These are phyloP conservation scores for Grosmannia serpens DNA, from an alignment of 2,329 filamentous ascomycete genomes.

Conservation along the genomic window DNA sequence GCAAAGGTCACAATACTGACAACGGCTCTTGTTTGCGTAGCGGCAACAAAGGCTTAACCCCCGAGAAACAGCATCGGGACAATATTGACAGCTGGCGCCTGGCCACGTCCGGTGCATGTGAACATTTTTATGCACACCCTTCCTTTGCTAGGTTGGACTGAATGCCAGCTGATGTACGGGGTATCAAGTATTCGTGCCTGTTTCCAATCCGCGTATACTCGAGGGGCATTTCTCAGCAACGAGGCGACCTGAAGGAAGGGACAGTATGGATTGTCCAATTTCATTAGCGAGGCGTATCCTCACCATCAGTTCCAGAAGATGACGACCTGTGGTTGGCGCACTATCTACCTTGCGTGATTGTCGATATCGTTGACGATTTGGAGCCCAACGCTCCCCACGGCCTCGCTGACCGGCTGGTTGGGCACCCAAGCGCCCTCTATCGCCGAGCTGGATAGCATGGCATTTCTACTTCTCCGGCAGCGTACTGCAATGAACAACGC, in stretches of 20 bases:
- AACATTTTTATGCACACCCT: neutral
- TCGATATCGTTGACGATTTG: neutral
- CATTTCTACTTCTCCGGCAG: neutral
- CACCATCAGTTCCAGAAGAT: no score
- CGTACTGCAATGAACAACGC: neutral
- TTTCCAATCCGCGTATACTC: neutral
- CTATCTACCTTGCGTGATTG: neutral
- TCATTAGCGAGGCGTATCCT: neutral
- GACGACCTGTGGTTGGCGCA: neutral
- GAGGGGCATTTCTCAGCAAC: neutral
- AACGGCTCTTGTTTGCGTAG: neutral
- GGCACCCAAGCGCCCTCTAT: neutral
- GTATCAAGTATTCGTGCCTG: neutral
- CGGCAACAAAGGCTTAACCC: neutral
- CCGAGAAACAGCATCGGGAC: neutral
- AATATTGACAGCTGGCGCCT: conserved; percentile 7
- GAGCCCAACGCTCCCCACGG: neutral
- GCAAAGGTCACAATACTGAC: neutral
- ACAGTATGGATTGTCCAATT: neutral
- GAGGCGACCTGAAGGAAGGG: neutral
- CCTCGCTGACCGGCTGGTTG: neutral
- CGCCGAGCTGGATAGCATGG: neutral
- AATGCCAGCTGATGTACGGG: neutral
- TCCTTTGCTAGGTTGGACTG: neutral
- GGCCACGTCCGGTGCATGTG: conserved; percentile 1